Conservation (phyloP, 768 basidiomycete genomes). For the Stropharia rugosoannulata region DNA sequence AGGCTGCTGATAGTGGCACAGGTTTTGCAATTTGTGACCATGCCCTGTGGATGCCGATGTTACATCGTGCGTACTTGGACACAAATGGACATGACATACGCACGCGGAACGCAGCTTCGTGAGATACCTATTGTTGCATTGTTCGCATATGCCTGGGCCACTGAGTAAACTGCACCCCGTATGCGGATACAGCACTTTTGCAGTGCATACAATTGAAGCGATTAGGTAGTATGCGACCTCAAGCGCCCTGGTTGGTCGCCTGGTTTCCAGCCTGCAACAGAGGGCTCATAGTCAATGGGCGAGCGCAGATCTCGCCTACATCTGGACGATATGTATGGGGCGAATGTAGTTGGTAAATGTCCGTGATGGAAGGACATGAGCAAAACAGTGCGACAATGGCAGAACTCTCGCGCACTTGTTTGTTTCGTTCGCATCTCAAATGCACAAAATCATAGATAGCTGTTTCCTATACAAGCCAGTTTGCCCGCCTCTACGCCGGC, state of each 20-base stretch:
- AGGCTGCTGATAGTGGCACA: background rate
- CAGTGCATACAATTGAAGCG: background rate
- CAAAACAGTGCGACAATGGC: conserved; percentile 3
- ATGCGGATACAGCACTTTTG: background rate
- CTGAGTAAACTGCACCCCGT: no score
- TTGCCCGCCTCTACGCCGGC: background rate
- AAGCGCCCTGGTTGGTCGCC: no score
- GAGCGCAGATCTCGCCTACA: background rate
- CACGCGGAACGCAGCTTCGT: conserved; percentile 7
- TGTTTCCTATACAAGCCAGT: background rate
- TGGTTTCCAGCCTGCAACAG: background rate
- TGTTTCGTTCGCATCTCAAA: conserved; percentile 6
- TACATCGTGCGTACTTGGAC: background rate
- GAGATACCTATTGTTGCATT: background rate
- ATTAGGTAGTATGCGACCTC: no score
- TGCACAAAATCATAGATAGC: background rate
- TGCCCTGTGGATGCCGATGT: background rate
- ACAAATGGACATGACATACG: conserved; percentile 5
- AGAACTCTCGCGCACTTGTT: background rate
- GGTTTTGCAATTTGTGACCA: background rate
- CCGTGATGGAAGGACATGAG: conserved; percentile 11
- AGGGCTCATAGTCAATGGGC: background rate
- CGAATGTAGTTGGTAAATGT: conserved; percentile 8
- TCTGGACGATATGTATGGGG: background rate
- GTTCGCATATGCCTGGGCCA: background rate